Percentiles rank a stretch among this genome's conserved stretches.
These are phyloP conservation scores for Nematodospora anomalae DNA, from an alignment of 1,139 yeast genomes.

Conservation along the genomic window DNA sequence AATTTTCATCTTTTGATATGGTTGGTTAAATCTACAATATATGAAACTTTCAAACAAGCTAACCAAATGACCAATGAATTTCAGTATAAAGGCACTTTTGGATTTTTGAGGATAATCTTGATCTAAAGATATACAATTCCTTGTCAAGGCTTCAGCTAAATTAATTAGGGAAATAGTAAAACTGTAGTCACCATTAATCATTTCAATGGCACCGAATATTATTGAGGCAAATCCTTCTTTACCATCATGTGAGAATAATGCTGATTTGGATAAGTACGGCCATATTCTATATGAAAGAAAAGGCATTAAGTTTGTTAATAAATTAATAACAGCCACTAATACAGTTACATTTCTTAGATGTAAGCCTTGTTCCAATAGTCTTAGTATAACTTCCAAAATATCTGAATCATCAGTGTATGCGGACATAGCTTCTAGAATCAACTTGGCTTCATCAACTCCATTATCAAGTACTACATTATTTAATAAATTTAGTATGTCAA, in stretches of 20 bases:
- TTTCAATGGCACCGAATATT: constrained; percentile 72
- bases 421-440: constrained; percentile 54
- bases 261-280: constrained; percentile 72
- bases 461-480: constrained; percentile 49
- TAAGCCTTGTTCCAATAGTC: constrained; percentile 67
- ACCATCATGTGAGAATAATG: constrained; percentile 63
- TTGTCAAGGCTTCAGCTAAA: constrained; percentile 53
- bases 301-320: constrained; percentile 50
- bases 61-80: constrained; percentile 56
- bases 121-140: constrained; percentile 48
- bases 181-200: constrained; percentile 63
- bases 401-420: constrained; percentile 66
- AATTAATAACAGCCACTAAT: constrained; percentile 48
- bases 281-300: constrained; percentile 69
- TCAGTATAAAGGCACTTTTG: constrained; percentile 56
- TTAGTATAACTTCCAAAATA: constrained; percentile 64
- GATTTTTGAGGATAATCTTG: constrained; percentile 41
- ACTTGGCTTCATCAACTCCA: constrained; percentile 39
- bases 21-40: constrained; percentile 63
- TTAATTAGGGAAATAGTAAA: constrained; percentile 63
- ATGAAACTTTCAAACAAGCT: constrained; percentile 73
- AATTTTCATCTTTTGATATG: constrained; percentile 60
- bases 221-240: constrained; percentile 66
- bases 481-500: constrained; percentile 54
- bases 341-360: constrained; percentile 52